These are phyloP conservation scores for Parmelia sp. DNA, from an alignment of 495 filamentous ascomycete species.

Conservation along the genomic window DNA sequence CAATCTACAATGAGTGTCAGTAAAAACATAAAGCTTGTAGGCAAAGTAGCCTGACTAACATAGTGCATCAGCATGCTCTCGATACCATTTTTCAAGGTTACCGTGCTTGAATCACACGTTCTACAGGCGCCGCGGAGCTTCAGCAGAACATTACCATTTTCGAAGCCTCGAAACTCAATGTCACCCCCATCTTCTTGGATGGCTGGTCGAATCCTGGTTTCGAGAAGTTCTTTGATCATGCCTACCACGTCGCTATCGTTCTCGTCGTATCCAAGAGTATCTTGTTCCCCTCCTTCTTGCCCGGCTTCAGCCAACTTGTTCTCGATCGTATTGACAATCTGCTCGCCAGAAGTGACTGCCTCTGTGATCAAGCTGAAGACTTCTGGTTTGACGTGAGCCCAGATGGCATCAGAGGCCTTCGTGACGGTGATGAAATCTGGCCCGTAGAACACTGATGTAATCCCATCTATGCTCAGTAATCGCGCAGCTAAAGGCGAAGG, in stretches of 20 bases:
- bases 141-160: constrained; percentile 74
- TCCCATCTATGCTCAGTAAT: constrained; percentile 83
- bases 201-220: constrained; percentile 87
- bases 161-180: constrained; percentile 87
- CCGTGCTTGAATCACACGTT: constrained; percentile 92
- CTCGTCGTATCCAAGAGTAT: constrained; percentile 72
- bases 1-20: constrained; percentile 54
- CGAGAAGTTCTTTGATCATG: constrained; percentile 98
- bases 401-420: constrained; percentile 77
- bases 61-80: constrained; percentile 95
- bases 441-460: constrained; percentile 91
- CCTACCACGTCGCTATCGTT: constrained; percentile 87
- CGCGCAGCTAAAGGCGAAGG: constrained; percentile 89
- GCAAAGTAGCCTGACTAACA: constrained; percentile 34
- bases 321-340: constrained; percentile 69
- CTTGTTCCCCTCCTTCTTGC: constrained; percentile 50
- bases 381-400: constrained; percentile 93
- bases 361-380: constrained; percentile 93
- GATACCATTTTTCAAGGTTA: constrained; percentile 93
- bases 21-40: constrained; percentile 6
- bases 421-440: constrained; percentile 94
- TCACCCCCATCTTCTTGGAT: constrained; percentile 98
- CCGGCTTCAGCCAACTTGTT: constrained; percentile 48
- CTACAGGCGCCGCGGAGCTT: constrained; percentile 90
- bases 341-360: constrained; percentile 71